These are phyloP conservation scores for Trichoderma asperellum DNA, from an alignment of 2,329 filamentous ascomycete species.

Conservation along the genomic window DNA sequence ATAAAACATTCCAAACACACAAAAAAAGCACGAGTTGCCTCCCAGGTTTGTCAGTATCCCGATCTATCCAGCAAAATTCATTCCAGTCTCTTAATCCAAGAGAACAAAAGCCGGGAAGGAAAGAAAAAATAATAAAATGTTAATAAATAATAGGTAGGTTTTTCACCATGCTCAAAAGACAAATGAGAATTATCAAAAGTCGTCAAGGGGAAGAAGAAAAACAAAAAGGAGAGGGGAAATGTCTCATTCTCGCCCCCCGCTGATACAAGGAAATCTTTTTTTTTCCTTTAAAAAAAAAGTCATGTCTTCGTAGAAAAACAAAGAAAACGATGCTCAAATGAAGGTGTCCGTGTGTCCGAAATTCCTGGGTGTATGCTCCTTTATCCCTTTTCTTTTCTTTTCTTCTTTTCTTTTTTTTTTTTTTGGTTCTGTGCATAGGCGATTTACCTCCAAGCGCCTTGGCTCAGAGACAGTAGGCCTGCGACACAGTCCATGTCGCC, in stretches of 20 bases:
- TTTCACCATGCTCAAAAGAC: constrained; percentile 1
- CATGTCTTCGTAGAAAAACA: constrained; percentile 14
- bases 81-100: not conserved
- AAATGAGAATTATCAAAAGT: constrained; percentile 5
- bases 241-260: not conserved
- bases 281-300: not conserved
- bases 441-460: constrained; percentile 79
- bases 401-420: not conserved
- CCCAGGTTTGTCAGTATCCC: not conserved
- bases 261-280: not conserved
- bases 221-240: not conserved
- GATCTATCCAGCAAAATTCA: not conserved
- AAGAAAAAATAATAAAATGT: not conserved
- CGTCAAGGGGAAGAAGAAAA: constrained; percentile 4
- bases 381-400: not conserved
- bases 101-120: not conserved
- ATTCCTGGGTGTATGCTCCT: not conserved
- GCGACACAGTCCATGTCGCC: constrained; percentile 87
- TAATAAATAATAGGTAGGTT: not conserved
- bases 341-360: not conserved
- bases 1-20: not conserved
- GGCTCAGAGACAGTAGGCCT: constrained; percentile 83
- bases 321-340: constrained; percentile 11
- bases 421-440: not conserved
- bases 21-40: not conserved